These are phyloP conservation scores for Isoetes taiwanensis DNA, from an alignment of 75 land plant species.

Conservation along the genomic window DNA sequence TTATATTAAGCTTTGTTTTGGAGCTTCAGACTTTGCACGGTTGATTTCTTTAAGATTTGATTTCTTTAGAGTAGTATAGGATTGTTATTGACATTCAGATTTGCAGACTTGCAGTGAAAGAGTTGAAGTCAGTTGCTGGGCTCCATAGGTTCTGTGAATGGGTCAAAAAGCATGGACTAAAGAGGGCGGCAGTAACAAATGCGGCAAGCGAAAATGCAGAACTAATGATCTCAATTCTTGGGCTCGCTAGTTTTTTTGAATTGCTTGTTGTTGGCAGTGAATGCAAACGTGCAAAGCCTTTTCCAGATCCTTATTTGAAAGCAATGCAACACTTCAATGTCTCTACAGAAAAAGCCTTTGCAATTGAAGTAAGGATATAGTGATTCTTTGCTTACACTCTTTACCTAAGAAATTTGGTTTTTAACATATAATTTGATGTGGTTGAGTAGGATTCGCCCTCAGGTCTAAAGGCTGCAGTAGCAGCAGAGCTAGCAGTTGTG, in stretches of 20 bases:
- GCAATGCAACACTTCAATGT: constrained; percentile 49
- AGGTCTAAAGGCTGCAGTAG: constrained; percentile 79
- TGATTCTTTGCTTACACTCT: background rate
- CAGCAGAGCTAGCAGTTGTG: constrained; percentile 72
- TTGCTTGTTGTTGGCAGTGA: constrained; percentile 49
- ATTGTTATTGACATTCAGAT: too few species aligned
- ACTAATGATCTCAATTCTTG: constrained; percentile 65
- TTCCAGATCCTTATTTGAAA: constrained; percentile 89
- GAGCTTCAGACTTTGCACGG: too few species aligned
- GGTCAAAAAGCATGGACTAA: constrained; percentile 59
- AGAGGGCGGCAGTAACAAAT: constrained; percentile 92
- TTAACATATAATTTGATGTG: background rate
- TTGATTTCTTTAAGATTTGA: too few species aligned
- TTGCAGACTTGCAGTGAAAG: constrained; percentile 44
- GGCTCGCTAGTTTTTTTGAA: constrained; percentile 60
- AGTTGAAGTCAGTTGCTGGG: constrained; percentile 51
- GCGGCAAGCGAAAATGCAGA: constrained; percentile 85
- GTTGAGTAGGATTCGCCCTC: constrained; percentile 62
- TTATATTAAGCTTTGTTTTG: too few species aligned
- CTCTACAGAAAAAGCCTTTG: constrained; percentile 53
- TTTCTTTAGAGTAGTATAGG: too few species aligned
- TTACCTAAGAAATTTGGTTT: background rate
- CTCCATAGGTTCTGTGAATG: constrained; percentile 45
- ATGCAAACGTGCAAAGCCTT: constrained; percentile 84
- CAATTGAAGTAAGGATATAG: constrained; percentile 49